Evolutionary conservation across 768 basidiomycete species (phyloP), one percentile per base, ranked within the genome.

Genomic region (Hygrocybe coccinea): DNA sequence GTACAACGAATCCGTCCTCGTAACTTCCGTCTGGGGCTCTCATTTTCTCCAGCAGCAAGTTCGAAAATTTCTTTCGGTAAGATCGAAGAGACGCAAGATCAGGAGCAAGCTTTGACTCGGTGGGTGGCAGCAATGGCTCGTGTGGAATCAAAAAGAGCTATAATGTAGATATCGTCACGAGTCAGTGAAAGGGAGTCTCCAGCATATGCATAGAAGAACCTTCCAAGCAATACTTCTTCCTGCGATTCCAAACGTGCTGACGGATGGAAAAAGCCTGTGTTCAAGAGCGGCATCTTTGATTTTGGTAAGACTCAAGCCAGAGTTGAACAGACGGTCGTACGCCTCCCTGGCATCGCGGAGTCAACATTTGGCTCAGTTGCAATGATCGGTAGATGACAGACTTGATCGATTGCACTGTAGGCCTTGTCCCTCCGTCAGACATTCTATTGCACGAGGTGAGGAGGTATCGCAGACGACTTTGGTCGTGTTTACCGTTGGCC

Each of bases 151-250:
- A 75, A 66, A 91, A 90, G 45, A 90, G 63, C 90, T 91, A 65
- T 44, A 62, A 38, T 35, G 21, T 25, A 33, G 37, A 48, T 11
- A 56, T 5, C 15, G 17, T 2, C 33, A 41, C 21, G 38, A 35
- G 2, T 37, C 19, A 38, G 15, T 29, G 14, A 22, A 24, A 11
- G 36, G 49, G 14, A 11, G 38, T 15, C 36, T 15, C 41, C 15
- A 25, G 17, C 8, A 63, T 65, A 59, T 59, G n/a, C n/a, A n/a
- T n/a, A n/a, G n/a, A n/a, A n/a, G n/a, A n/a, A 87, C 90, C 86
- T 92, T 93, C 91, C 91, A 93, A 50, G 83, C 84, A 55, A 93
- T 69, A 69, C 90, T 91, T 63, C 91, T 76, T n/a, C 91, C 91
- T 55, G 81, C 69, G 7, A 87, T 74, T 47, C 79, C 82, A 34